Evolutionary conservation across 371 early-diverging fungal species (phyloP), one percentile per base, ranked within the genome.

Genomic region (Fennellomyces sp.): DNA sequence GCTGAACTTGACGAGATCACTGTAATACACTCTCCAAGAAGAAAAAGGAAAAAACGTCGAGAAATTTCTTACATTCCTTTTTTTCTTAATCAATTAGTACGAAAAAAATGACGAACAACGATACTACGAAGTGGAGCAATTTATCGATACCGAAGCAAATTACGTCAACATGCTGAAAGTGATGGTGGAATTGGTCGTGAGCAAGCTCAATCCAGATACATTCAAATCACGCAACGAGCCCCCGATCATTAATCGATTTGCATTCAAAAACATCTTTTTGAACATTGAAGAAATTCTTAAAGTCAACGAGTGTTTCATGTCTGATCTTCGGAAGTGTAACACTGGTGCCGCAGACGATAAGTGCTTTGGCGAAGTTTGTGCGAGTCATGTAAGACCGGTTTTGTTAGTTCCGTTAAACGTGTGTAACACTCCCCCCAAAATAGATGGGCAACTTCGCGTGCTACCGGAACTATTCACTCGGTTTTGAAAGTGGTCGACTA

Each of bases 371-470:
- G 58, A 55, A 26, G 58, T 78, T 26, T 81, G 81, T 54, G 58
- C 62, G 36, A 64, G 61, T 35, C 74, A 81, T 66, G 81, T 81
- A 78, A 69, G 59, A n/a, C 13, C 38, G 2, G 49, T 5, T 47
- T 28, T 21, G 35, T 60, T 19, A 17, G 48, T 58, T 54, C 27
- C 56, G 54, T 47, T 66, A n/a, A n/a, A n/a, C n/a, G 29, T 28
- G 52, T 51, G 53, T 59, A 50, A 51, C 41, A 27, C 28, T 26
- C 13, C 36, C 55, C 27, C 38, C 28, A 35, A 28, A 19, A 21
- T 48, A 76, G 76, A 72, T 76, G 49, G 58, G 51, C 27, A 63
- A 68, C 29, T 74, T 78, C 56, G 76, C 73, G 35, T 81, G 81
- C 31, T 81, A 81, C 55, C 51, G 78, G 56, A 75, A 74, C 33